phyloP scores from a whole-genome alignment of 2,329 filamentous ascomycete species.

The Botrytis fragariae region DNA sequence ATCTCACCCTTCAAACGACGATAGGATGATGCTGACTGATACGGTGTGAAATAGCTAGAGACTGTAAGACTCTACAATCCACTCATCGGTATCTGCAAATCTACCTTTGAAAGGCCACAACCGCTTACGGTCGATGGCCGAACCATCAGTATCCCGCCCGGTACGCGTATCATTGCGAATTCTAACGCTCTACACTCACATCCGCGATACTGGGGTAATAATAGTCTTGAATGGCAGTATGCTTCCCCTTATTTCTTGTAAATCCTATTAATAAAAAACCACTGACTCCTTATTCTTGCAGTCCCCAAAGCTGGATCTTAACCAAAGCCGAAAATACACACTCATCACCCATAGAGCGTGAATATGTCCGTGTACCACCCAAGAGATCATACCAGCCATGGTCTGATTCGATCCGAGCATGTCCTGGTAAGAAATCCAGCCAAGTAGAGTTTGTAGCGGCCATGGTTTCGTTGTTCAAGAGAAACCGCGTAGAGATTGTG shows the following conservation, averaged over 20 bases:
- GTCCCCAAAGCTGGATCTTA: not conserved
- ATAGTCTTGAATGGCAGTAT: conserved; percentile 7
- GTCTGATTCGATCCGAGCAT: conserved; percentile 25
- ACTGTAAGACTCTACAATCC: conserved; percentile 9
- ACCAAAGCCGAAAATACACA: not conserved
- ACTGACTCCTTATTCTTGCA: not conserved
- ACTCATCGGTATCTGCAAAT: conserved; percentile 7
- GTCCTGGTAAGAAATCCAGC: conserved; percentile 29
- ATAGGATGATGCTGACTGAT: not conserved
- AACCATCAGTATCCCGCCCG: not conserved
- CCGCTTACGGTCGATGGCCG: not conserved
- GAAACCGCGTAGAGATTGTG: conserved; percentile 19
- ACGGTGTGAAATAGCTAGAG: not conserved
- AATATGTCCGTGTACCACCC: conserved; percentile 15
- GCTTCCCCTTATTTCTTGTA: not conserved
- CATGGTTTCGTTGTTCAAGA: conserved; percentile 18
- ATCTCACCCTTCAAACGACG: not conserved
- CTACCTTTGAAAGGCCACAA: not conserved
- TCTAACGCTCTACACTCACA: not conserved
- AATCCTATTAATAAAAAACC: not conserved
- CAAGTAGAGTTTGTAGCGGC: conserved; percentile 31
- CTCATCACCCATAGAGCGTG: not conserved
- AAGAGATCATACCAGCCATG: conserved; percentile 24
- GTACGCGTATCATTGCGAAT: conserved; percentile 4
- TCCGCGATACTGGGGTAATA: not conserved